Evolutionary conservation across 1,284 basidiomycete genomes (phyloP).

Genomic region (Cystobasidiaceae sp.): DNA sequence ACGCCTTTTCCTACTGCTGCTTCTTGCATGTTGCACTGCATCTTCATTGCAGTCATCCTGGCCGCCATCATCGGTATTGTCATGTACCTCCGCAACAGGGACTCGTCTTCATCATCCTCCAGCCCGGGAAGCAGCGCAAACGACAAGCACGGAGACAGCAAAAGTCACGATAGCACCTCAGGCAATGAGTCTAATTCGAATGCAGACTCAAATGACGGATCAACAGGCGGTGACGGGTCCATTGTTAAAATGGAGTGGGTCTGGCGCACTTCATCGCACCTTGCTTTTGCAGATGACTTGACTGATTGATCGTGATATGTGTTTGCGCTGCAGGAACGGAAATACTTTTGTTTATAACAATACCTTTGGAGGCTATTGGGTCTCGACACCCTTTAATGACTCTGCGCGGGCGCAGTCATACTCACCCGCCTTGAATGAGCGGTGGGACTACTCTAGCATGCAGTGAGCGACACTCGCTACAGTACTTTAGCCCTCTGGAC

Average conservation of each 20-base stretch:
- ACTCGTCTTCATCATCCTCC: not conserved
- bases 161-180: not conserved
- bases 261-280: not conserved
- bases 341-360: conserved; percentile 42
- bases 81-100: not conserved
- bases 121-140: not conserved
- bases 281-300: not conserved
- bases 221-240: conserved; percentile 1
- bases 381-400: conserved; percentile 65
- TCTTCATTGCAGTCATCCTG: not conserved
- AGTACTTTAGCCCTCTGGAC: not conserved
- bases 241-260: conserved; percentile 9
- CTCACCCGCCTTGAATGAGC: conserved; percentile 37
- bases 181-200: not conserved
- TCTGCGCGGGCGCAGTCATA: conserved; percentile 57
- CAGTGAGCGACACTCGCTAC: conserved; percentile 46
- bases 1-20: too few relatives aligned
- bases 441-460: conserved; percentile 50
- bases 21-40: not conserved
- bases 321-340: conserved; percentile 34
- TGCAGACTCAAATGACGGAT: not conserved
- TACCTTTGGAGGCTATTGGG: conserved; percentile 46
- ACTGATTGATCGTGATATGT: too few relatives aligned
- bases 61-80: conserved; percentile 1
- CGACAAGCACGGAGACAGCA: not conserved